Evolutionary conservation across 2,329 filamentous ascomycete species (phyloP), one percentile per base, ranked within the genome.

Genomic region (Trichophyton schoenleinii): DNA sequence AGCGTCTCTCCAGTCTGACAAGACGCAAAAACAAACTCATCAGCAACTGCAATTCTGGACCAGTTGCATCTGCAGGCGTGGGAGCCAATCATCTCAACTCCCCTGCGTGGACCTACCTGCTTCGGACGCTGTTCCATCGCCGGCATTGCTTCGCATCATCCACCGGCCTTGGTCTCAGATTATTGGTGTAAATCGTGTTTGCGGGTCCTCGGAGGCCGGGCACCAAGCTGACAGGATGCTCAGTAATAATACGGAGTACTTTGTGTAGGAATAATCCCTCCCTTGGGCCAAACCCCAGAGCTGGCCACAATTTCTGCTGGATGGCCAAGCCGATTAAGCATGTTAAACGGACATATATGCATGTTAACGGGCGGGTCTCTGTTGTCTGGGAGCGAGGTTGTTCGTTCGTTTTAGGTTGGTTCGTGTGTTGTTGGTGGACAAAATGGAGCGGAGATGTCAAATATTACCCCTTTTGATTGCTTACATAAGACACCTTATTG

Each of bases 151-250:
- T 55, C 28, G 28, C 49, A 34, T 34, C 25, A 31, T 31, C 28
- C 28, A 36, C n/a, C 52, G 31, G 31, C 52, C 31, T 55, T 55
- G n/a, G 28, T 55, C 46, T n/a, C 22, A 13, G 7, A 22, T 11
- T 52, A 52, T 52, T 52, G 46, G 46, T 52, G 46, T 25, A 48
- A 20, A 25, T 52, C 46, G 46, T 52, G 46, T 52, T 52, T 52
- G 46, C 46, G 20, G 46, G 46, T 28, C 46, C 46, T 13, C 9
- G 46, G 25, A 52, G 3, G 1, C 46, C 46, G 4, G 44, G 11
- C 22, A 22, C 0, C 46, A 49, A 11, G 42, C 42, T 46, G 18
- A 25, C 38, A 42, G 41, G 15, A 44, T 20, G n/a, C 15, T 44
- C 41, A 28, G 11, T 52, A 6, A 28, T 1, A 18, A 18, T 18